A percentile compares a stretch with the other conserved stretches of the same genome.
These are phyloP conservation scores for Yarrowia sp. DNA, from an alignment of 805 yeast genomes.

Conservation along the genomic window DNA sequence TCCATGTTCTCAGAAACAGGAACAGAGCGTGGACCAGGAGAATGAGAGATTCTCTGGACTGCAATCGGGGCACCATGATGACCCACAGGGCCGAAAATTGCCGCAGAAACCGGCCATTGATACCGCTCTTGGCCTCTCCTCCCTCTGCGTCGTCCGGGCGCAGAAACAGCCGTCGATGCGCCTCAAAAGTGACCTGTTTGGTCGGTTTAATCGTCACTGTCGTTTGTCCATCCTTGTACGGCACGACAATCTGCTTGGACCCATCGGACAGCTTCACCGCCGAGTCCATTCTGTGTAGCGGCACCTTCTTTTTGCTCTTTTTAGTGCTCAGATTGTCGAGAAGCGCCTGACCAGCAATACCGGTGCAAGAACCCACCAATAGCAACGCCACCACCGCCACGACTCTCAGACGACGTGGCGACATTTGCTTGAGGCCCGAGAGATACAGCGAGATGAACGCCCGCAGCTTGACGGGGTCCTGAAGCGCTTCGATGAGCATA, in stretches of 20 bases:
- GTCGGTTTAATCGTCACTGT: constrained; percentile 37
- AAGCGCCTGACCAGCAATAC: constrained; percentile 18
- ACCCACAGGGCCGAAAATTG: constrained; percentile 76
- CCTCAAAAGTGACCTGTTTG: constrained; percentile 36
- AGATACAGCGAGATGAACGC: constrained; percentile 23
- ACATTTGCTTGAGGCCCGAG: not conserved
- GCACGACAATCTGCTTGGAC: constrained; percentile 36
- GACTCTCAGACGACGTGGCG: constrained; percentile 12
- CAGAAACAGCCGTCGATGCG: constrained; percentile 37
- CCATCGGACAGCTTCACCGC: constrained; percentile 36
- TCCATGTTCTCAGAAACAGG: constrained; percentile 78
- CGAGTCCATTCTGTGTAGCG: constrained; percentile 33
- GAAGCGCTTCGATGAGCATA: constrained; percentile 14
- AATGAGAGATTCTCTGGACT: constrained; percentile 63
- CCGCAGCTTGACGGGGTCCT: constrained; percentile 27
- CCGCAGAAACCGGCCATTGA: constrained; percentile 64
- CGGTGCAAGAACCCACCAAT: constrained; percentile 19
- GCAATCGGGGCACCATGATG: constrained; percentile 73
- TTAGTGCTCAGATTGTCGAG: constrained; percentile 5
- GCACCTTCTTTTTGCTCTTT: constrained; percentile 14
- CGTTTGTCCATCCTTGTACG: constrained; percentile 29
- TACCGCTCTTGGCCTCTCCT: constrained; percentile 33
- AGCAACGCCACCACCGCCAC: constrained; percentile 11
- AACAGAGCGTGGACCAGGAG: constrained; percentile 70
- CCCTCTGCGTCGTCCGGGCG: constrained; percentile 27